phyloP scores from a whole-genome alignment of 2,329 filamentous ascomycete species.

The Scedosporium minutisporum region DNA sequence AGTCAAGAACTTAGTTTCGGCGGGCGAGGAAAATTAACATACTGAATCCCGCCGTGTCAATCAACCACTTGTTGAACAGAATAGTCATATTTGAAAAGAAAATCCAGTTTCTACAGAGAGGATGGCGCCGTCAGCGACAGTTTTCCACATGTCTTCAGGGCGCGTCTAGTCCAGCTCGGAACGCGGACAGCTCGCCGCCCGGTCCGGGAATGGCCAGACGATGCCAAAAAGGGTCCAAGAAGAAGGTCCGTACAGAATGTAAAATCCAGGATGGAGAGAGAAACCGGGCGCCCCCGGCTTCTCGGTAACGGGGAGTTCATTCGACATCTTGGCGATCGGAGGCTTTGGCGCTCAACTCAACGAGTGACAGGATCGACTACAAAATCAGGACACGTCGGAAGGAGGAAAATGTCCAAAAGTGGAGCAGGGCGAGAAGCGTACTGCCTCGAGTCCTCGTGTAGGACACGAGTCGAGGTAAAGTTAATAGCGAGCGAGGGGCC shows the following conservation, averaged over 20 bases:
- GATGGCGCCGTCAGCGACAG: background rate
- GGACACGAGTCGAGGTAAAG: no score
- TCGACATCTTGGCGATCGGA: background rate
- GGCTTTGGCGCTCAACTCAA: background rate
- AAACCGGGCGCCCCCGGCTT: slow-evolving; percentile 13
- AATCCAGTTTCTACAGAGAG: slow-evolving; percentile 58
- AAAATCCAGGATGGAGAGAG: slow-evolving; percentile 17
- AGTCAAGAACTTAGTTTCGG: slow-evolving; percentile 14
- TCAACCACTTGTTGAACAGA: slow-evolving; percentile 86
- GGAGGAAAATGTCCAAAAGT: background rate
- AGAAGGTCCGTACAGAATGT: slow-evolving; percentile 16
- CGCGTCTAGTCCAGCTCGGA: background rate
- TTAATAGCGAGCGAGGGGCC: no score
- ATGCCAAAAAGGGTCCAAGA: background rate
- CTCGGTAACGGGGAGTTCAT: slow-evolving; percentile 9
- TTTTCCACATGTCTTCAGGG: background rate
- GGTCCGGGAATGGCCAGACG: background rate
- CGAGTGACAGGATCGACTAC: background rate
- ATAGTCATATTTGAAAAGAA: slow-evolving; percentile 77
- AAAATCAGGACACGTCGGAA: background rate
- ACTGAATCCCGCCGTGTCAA: slow-evolving; percentile 68
- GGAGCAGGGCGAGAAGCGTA: background rate
- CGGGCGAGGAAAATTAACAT: slow-evolving; percentile 23
- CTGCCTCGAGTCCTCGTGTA: no score
- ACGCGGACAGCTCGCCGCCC: background rate